Base-by-base conservation (phyloP, 371 early-diverging fungal genomes). In the Enterocytospora artemiae region DNA sequence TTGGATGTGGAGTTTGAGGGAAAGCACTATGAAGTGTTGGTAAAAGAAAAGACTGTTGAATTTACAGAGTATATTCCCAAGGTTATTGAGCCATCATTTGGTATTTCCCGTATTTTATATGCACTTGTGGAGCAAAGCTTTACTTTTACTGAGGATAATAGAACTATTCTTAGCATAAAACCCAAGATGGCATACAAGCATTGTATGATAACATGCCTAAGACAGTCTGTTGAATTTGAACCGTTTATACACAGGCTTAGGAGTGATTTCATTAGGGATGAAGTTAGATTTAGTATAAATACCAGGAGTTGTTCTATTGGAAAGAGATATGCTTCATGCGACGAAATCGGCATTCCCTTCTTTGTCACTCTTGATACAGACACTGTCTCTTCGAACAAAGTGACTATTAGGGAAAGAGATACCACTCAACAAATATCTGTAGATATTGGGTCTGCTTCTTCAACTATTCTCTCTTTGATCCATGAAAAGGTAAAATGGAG, bases 51-150 rank as follows among this genome's bases (percentile, higher is more conserved):
- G 16, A 73, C 48, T 16, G 32, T 56, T 27, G 59, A 48, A 43
- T 89, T 91, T 32, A 88, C 91, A 77, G 93, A 93, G 81, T 92
- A 85, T 80, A 86, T 84, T 7, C 99, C 99, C 41, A 90, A 88
- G 73, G 96, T 98, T 71, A 96, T 98, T 74, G 99, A 98, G 80
- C 99, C 99, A 41, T 94, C 96, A 27, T 98, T 98, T 80, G 99
- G 97, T 81, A 87, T 98, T 67, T 94, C 95, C 62, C 90, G 99
- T 73, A 94, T 98, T 66, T 81, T 98, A 53, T 93, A 94, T 80
- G 84, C 90, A 34, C 85, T 96, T 32, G 78, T 95, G 65, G 96
- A 96, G 81, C 97, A 98, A 78, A 82, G 85, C 61, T 96, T 85
- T 84, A 91, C 84, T 83, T 81, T 82, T 16, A 88, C 96, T 65